Evolutionary conservation across 2,329 filamentous ascomycete genomes (phyloP), one percentile per base, ranked within the genome.

Genomic region (Sarocladium strictum): DNA sequence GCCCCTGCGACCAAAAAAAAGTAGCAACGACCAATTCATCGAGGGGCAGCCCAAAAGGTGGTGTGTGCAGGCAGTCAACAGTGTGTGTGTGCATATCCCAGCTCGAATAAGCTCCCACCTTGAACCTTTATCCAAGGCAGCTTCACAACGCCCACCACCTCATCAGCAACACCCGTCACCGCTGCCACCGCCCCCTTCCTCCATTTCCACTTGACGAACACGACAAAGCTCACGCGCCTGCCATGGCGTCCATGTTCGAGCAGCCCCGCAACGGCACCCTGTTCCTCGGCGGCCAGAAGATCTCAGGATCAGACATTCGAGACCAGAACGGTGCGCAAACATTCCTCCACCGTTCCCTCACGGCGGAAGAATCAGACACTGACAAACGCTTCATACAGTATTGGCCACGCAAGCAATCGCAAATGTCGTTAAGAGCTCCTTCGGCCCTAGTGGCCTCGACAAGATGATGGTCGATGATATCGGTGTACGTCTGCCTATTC

Each of bases 391-490:
- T 6, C 3, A 5, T 43, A 15, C 67, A 92, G 94, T 97, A 50
- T 84, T 91, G 63, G 94, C 94, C 62, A 97, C 94, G 45, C 91
- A 97, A 72, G 91, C 93, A 57, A 97, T 99, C 67, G 88, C 94
- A 65, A 99, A 97, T 84, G 92, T 99, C 57, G 91, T 99, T 72
- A 97, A 96, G 79, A 96, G 90, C 73, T 99, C 94, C 15, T 99
- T 99, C 69, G 94, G 94, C 55, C 94, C 94, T 53, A 96, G 90
- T 59, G 94, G 94, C 50, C 82, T 99, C 62, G 94, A 99, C 72
- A 99, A 99, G 83, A 99, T 99, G 94, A 97, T 99, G 94, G 94
- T 99, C 65, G 94, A 99, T 76, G 94, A 99, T 70, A 97, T 99
- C 71, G 94, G 94, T 68, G 87, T 90, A 83, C 64, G 85, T 65